Base-by-base conservation (phyloP, 1,284 basidiomycete genomes). In the Cryptococcus neoformans region DNA sequence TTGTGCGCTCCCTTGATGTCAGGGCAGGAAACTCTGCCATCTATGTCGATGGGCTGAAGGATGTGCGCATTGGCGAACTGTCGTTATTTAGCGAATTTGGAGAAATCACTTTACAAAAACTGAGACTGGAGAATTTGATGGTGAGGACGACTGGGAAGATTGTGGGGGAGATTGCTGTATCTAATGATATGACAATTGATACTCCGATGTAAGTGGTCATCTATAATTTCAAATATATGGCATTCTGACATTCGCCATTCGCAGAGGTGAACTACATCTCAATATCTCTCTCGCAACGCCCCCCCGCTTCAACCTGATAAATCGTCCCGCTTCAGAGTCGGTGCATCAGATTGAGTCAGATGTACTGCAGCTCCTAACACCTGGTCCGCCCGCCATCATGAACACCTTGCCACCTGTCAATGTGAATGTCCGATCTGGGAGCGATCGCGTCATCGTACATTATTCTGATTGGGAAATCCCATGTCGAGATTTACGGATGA, bases 391-490 rank as follows among this genome's bases (percentile, higher is more conserved):
- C 28, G 2, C 28, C 28, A 4, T 28, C 28, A 28, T 28, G 28
- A 28, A 55, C 48, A 21, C 37, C n/a, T 47, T 62, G 16, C 53
- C 54, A 1, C 62, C 62, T 5, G 50, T 60, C 21, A 14, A 16
- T 14, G 44, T 58, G 12, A 21, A 35, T 44, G 48, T 61, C 11
- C 21, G 39, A 8, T 46, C 53, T 3, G 58, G 52, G 42, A 52
- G 46, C 40, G 59, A 54, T 36, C 9, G 44, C n/a, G 36, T 46
- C 5, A 41, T 50, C 9, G 4, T 65, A 14, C 53, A 58, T 7
- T 60, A 63, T 51, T 35, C 35, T n/a, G 54, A 35, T 1, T 63
- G 61, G 61, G 62, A 61, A 44, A 47, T 55, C 2, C 53, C 58
- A 6, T 64, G 60, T 46, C 58, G 58, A 37, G 38, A 21, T 2